A percentile compares a stretch with the other conserved stretches of the same genome.
Conservation (phyloP, 139 green algal species). For the Micractinium sp. region DNA sequence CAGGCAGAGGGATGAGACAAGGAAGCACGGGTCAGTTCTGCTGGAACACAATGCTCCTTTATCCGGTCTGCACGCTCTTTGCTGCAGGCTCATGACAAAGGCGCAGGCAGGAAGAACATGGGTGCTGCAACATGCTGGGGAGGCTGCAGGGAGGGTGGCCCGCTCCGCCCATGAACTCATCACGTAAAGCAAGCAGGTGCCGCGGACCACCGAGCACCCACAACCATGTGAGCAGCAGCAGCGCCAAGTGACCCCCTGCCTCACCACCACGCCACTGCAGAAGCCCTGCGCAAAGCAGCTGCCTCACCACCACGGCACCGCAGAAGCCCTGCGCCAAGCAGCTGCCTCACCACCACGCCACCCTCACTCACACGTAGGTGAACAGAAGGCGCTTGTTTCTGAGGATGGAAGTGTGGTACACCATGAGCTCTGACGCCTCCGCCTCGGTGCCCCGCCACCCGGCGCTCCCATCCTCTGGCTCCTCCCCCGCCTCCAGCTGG, state of each 20-base stretch:
- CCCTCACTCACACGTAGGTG: slow-evolving; percentile 51
- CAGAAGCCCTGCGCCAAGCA: too few species aligned
- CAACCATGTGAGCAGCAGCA: too few species aligned
- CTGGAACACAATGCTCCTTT: neutral
- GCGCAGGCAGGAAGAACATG: neutral
- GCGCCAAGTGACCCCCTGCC: too few species aligned
- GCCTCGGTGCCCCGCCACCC: slow-evolving; percentile 48
- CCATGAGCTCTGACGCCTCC: slow-evolving; percentile 59
- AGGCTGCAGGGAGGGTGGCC: too few species aligned
- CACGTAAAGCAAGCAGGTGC: neutral
- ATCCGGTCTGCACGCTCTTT: slow-evolving; percentile 56
- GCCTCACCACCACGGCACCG: too few species aligned
- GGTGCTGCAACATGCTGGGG: neutral
- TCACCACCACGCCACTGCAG: neutral
- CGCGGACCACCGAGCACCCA: too few species aligned
- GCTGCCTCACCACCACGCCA: too few species aligned
- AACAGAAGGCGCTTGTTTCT: slow-evolving; percentile 68
- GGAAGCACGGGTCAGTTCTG: neutral
- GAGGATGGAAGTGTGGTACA: slow-evolving; percentile 65
- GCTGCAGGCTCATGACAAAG: slow-evolving; percentile 34
- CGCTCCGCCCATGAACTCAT: too few species aligned
- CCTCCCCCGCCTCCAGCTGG: slow-evolving; percentile 18
- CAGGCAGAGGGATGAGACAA: neutral
- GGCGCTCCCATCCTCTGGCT: slow-evolving; percentile 8
- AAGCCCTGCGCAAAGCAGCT: too few species aligned